phyloP scores from a whole-genome alignment of 768 basidiomycete species.

The Gloeopeniophorella convolvens region DNA sequence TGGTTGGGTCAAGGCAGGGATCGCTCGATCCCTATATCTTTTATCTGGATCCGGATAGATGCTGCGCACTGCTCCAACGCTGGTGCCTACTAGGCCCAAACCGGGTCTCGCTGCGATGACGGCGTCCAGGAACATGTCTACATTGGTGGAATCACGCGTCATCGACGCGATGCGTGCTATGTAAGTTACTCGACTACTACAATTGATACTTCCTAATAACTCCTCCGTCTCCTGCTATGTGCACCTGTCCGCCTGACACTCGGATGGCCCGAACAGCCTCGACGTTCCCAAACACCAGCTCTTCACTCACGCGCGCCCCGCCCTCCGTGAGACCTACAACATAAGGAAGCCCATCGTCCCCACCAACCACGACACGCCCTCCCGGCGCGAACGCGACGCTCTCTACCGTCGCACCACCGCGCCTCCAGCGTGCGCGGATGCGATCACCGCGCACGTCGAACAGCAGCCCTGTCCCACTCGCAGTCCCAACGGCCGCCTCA shows the following conservation, averaged over 20 bases:
- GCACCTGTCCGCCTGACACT: slow-evolving; percentile 6
- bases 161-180: neutral
- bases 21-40: neutral
- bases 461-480: slow-evolving; percentile 8
- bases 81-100: too few relatives aligned
- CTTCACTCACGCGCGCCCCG: neutral
- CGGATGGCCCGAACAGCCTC: slow-evolving; percentile 17
- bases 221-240: slow-evolving; percentile 18
- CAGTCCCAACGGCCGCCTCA: slow-evolving; percentile 12
- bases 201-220: slow-evolving; percentile 18
- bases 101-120: too few relatives aligned
- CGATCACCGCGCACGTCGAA: slow-evolving; percentile 10
- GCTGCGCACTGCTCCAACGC: too few relatives aligned
- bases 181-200: neutral
- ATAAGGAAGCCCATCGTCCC: slow-evolving; percentile 21
- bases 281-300: slow-evolving; percentile 20
- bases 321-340: slow-evolving; percentile 7
- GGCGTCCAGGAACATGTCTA: too few relatives aligned
- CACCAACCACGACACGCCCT: slow-evolving; percentile 14
- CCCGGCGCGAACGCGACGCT: slow-evolving; percentile 3
- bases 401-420: slow-evolving; percentile 9
- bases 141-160: too few relatives aligned
- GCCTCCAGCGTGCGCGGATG: slow-evolving; percentile 14
- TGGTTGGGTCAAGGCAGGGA: slow-evolving; percentile 20
- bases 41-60: neutral